These are phyloP conservation scores for Chytriomyces sp. DNA, from an alignment of 192 early-diverging fungal genomes.

Conservation along the genomic window DNA sequence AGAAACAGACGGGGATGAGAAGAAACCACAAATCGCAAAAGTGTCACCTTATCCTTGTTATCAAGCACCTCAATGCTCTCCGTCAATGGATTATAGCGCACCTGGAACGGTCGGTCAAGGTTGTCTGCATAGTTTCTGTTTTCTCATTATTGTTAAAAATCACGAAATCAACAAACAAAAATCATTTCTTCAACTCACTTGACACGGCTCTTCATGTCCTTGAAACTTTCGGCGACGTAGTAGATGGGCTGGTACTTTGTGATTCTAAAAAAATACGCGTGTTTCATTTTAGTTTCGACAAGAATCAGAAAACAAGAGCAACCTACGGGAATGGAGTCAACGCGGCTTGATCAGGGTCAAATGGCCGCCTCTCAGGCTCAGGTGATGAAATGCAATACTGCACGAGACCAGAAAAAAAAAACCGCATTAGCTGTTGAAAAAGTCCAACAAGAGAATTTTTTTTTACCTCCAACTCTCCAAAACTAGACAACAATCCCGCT, in stretches of 20 bases:
- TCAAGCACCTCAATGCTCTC: constrained; percentile 91
- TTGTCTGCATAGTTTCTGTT: constrained; percentile 48
- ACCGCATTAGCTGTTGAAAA: too few species aligned
- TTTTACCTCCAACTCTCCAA: constrained; percentile 92
- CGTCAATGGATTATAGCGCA: constrained; percentile 90
- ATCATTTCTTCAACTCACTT: constrained; percentile 56
- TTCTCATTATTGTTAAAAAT: too few species aligned
- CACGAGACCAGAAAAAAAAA: not conserved
- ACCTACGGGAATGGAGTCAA: constrained; percentile 51
- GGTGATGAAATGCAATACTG: constrained; percentile 73
- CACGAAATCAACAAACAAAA: too few species aligned
- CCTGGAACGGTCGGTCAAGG: constrained; percentile 83
- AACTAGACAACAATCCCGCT: constrained; percentile 89
- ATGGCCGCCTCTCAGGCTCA: constrained; percentile 78
- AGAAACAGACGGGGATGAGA: too few species aligned
- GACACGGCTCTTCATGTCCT: constrained; percentile 88
- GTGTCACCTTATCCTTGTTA: constrained; percentile 70
- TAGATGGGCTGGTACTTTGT: constrained; percentile 94
- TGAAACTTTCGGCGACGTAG: constrained; percentile 94
- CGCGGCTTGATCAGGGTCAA: constrained; percentile 77
- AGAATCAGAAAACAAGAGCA: not conserved
- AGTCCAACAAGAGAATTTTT: too few species aligned
- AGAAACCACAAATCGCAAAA: too few species aligned
- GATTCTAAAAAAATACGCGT: constrained; percentile 51
- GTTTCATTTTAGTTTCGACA: not conserved